phyloP scores from a whole-genome alignment of 192 early-diverging fungal species.

The Endogone sp. region DNA sequence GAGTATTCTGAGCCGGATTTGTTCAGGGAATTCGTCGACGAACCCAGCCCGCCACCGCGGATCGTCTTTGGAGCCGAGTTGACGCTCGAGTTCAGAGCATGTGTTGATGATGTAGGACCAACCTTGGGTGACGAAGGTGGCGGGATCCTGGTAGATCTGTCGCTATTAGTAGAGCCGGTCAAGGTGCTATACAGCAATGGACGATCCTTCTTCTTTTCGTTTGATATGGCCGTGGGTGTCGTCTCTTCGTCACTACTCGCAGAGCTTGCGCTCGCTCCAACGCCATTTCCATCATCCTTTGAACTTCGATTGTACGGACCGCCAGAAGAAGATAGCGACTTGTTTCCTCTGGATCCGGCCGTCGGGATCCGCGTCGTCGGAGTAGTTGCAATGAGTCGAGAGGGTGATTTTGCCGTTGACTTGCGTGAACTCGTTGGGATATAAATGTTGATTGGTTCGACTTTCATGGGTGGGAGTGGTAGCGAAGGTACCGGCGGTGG shows the following conservation, averaged over 20 bases:
- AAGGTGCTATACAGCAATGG: background rate
- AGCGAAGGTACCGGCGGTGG: constrained; percentile 15
- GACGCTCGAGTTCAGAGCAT: background rate
- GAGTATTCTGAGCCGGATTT: background rate
- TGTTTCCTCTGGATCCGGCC: background rate
- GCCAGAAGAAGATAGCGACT: background rate
- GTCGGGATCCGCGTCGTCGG: constrained; percentile 1
- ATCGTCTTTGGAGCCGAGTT: constrained; percentile 11
- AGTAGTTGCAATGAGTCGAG: background rate
- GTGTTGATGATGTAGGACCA: background rate
- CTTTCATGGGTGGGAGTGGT: constrained; percentile 12
- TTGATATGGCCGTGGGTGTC: background rate
- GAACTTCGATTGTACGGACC: background rate
- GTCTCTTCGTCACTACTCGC: background rate
- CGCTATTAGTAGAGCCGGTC: background rate
- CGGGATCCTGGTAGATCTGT: background rate
- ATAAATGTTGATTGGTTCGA: constrained; percentile 8
- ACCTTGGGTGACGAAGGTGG: background rate
- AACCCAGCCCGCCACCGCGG: constrained; percentile 9
- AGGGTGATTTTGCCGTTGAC: constrained; percentile 10
- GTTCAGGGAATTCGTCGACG: background rate
- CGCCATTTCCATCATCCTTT: constrained; percentile 1
- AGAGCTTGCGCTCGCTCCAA: background rate
- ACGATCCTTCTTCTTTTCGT: background rate
- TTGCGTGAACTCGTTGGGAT: background rate